Base-by-base conservation (phyloP, 805 yeast genomes). In the Starmera quercuum region DNA sequence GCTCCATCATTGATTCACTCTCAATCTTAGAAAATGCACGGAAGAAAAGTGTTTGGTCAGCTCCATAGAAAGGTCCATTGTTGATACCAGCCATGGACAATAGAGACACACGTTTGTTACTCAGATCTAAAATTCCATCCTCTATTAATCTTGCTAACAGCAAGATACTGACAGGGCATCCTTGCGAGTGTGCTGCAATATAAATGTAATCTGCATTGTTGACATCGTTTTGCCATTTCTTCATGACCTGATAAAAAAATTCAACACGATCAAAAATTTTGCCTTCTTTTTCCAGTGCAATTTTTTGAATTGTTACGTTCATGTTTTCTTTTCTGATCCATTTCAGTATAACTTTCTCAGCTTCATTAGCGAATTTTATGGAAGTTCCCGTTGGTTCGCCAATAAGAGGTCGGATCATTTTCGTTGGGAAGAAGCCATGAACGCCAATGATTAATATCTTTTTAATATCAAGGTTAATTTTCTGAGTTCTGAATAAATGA, bases 331-430 rank as follows among this genome's bases (percentile, higher is more conserved):
- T 52, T 21, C 62, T 44, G 32, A 78, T 83, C 78, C 87, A 90
- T 20, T 79, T 59, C 24, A 74, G 63, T 1, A 92, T 71, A 0
- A 88, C 78, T 37, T 66, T 66, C 42, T 87, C 97, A 0, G 96
- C 97, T 49, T 87, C 97, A 42, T 75, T 78, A 22, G 95, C 86
- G 58, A 90, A 92, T 52, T 82, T 81, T 30, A 81, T 68, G 0
- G 97, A 90, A 0, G 98, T 90, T 0, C 98, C 98, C 15, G 94
- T 92, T 4, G 98, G 98, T 41, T 88, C 87, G 2, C 98, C 98
- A 33, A 90, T 78, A 12, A 90, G 50, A 1, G 95, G 87, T 33
- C 98, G 62, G 8, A 92, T 65, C 68, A 86, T 78, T 41, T 72
- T 75, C 2, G 86, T 83, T 0, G 98, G 98, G 62, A 92, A 90